Conservation (phyloP, 2,329 filamentous ascomycete species). For the Clonostachys rosea region DNA sequence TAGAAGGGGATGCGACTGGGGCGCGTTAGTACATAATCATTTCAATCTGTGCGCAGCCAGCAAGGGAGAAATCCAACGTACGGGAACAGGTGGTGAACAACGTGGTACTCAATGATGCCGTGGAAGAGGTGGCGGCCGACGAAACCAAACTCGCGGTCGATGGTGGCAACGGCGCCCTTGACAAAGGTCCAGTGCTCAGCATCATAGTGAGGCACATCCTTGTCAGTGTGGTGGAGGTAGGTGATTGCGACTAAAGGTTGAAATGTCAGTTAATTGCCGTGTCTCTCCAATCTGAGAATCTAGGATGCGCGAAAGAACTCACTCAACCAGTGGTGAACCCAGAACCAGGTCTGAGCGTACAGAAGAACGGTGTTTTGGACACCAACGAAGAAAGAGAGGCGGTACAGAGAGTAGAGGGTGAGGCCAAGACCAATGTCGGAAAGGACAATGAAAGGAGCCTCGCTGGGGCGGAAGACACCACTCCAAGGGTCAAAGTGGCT, state of each 20-base stretch:
- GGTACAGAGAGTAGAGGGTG: slow-evolving; percentile 45
- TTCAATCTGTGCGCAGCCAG: too few relatives aligned
- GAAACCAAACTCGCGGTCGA: slow-evolving; percentile 60
- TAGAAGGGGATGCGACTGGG: slow-evolving; percentile 27
- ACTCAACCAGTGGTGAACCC: slow-evolving; percentile 69
- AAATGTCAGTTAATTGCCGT: slow-evolving; percentile 9
- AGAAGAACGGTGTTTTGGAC: slow-evolving; percentile 51
- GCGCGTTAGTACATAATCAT: not conserved
- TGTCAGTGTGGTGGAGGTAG: slow-evolving; percentile 69
- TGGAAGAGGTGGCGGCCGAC: slow-evolving; percentile 59
- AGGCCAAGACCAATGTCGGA: slow-evolving; percentile 56
- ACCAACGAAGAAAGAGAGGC: slow-evolving; percentile 46
- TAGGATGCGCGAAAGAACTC: slow-evolving; percentile 14
- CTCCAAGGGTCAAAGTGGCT: slow-evolving; percentile 60
- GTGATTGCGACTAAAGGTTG: slow-evolving; percentile 59
- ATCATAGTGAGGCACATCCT: slow-evolving; percentile 25
- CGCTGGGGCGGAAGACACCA: slow-evolving; percentile 54
- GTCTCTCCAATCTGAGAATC: not conserved
- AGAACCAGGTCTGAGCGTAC: slow-evolving; percentile 62
- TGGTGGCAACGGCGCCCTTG: slow-evolving; percentile 54
- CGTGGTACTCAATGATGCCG: slow-evolving; percentile 55
- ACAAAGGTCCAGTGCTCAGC: slow-evolving; percentile 48
- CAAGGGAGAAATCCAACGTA: slow-evolving; percentile 7
- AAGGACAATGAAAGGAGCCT: slow-evolving; percentile 50
- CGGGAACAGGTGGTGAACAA: slow-evolving; percentile 55